Evolutionary conservation across 768 basidiomycete species (phyloP).

Genomic region (Leccinum boreale): DNA sequence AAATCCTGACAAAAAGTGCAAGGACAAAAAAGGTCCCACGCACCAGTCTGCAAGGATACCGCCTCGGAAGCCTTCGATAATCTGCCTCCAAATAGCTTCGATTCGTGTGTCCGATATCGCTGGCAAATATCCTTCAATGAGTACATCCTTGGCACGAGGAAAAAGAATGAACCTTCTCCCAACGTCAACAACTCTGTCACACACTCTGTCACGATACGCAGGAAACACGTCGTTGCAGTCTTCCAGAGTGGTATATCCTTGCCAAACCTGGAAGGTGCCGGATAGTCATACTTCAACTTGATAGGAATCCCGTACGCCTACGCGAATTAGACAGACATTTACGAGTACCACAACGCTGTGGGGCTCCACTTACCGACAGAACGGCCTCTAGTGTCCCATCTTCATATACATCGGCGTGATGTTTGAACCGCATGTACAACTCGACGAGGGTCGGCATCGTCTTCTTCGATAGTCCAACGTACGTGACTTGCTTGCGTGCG

Average conservation of each 20-base stretch:
- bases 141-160: neutral
- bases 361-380: constrained; percentile 53
- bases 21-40: constrained; percentile 15
- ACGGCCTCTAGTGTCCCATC: constrained; percentile 86
- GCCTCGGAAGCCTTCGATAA: constrained; percentile 78
- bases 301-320: constrained; percentile 89
- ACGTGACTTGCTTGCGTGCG: constrained; percentile 71
- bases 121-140: constrained; percentile 16
- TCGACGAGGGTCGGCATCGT: constrained; percentile 81
- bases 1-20: neutral
- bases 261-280: constrained; percentile 81
- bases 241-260: constrained; percentile 92
- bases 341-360: neutral
- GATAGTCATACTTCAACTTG: constrained; percentile 94
- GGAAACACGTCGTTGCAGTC: constrained; percentile 81
- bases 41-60: constrained; percentile 86
- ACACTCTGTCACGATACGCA: constrained; percentile 70
- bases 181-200: constrained; percentile 48
- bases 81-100: constrained; percentile 83
- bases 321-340: neutral
- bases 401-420: constrained; percentile 57
- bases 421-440: constrained; percentile 69
- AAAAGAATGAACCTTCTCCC: constrained; percentile 43
- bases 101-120: constrained; percentile 61
- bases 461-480: constrained; percentile 86